These are phyloP conservation scores for Sporothrix mexicana DNA, from an alignment of 2,329 filamentous ascomycete species.

Conservation along the genomic window DNA sequence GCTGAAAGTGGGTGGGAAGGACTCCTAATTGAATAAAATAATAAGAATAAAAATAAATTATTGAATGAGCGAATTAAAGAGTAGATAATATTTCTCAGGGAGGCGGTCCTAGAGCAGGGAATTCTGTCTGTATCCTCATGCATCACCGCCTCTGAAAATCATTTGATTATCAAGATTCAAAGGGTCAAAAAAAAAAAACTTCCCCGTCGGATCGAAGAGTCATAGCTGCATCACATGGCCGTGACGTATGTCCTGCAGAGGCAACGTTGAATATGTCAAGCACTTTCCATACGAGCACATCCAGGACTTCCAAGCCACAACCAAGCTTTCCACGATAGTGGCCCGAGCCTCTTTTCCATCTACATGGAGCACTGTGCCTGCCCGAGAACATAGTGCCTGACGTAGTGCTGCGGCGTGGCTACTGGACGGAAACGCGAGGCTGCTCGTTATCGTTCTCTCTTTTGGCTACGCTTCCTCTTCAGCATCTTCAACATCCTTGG, in stretches of 20 bases:
- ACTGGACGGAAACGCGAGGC: not conserved
- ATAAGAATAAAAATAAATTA: not conserved
- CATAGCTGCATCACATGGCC: not conserved
- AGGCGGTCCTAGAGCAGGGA: not conserved
- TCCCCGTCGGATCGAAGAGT: not conserved
- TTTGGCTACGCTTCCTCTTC: not conserved
- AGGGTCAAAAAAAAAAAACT: not conserved
- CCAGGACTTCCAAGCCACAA: not conserved
- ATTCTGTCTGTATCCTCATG: not conserved
- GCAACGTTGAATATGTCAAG: not conserved
- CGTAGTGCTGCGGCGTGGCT: conserved; percentile 11
- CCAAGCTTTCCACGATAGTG: not conserved
- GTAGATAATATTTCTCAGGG: not conserved
- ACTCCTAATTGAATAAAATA: not conserved
- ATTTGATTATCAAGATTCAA: not conserved
- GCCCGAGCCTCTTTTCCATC: not conserved
- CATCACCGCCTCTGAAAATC: too few relatives aligned
- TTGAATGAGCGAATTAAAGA: not conserved
- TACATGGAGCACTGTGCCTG: not conserved
- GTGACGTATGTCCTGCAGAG: not conserved
- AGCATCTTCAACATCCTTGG: not conserved
- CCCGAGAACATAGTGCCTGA: not conserved
- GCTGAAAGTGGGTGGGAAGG: not conserved
- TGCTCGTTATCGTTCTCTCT: conserved; percentile 4
- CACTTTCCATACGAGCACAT: too few relatives aligned